These are phyloP conservation scores for Zymoseptoria pseudotritici DNA, from an alignment of 2,329 filamentous ascomycete genomes.

Conservation along the genomic window DNA sequence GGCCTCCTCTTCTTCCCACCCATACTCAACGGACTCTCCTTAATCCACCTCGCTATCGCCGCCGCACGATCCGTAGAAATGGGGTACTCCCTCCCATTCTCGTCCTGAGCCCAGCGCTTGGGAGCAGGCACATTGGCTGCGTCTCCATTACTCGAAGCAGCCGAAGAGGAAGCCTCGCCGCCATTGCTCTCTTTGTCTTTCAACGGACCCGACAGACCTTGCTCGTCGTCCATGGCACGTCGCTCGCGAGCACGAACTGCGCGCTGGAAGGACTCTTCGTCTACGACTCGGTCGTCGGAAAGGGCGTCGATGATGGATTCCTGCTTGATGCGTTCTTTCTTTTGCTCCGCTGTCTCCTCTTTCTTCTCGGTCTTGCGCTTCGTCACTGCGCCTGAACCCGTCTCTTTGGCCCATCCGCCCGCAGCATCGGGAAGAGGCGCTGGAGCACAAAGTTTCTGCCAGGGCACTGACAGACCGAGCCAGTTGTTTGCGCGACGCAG, in stretches of 20 bases:
- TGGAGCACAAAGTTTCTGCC: constrained; percentile 63
- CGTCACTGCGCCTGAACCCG: constrained; percentile 13
- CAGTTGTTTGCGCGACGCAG: constrained; percentile 61
- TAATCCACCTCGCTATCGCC: constrained; percentile 62
- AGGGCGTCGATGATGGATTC: constrained; percentile 61
- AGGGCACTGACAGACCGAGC: constrained; percentile 56
- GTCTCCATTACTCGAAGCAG: constrained; percentile 5
- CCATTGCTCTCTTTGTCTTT: constrained; percentile 20
- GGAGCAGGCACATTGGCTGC: constrained; percentile 22
- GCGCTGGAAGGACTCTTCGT: constrained; percentile 58
- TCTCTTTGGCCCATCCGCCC: constrained; percentile 28
- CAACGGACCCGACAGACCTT: constrained; percentile 30
- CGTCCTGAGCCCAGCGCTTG: constrained; percentile 57
- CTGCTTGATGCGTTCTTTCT: constrained; percentile 53
- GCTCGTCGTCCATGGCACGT: constrained; percentile 50
- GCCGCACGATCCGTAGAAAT: constrained; percentile 63
- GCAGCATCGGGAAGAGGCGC: constrained; percentile 34
- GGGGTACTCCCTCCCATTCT: constrained; percentile 61
- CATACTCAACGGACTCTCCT: constrained; percentile 38
- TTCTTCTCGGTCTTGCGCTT: constrained; percentile 15
- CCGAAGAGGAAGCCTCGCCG: constrained; percentile 2
- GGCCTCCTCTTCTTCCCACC: constrained; percentile 31
- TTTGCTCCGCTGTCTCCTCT: constrained; percentile 45
- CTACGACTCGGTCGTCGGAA: constrained; percentile 59
- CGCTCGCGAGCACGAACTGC: constrained; percentile 56